These are phyloP conservation scores for Massarina eburnea DNA, from an alignment of 2,329 filamentous ascomycete species.

Conservation along the genomic window DNA sequence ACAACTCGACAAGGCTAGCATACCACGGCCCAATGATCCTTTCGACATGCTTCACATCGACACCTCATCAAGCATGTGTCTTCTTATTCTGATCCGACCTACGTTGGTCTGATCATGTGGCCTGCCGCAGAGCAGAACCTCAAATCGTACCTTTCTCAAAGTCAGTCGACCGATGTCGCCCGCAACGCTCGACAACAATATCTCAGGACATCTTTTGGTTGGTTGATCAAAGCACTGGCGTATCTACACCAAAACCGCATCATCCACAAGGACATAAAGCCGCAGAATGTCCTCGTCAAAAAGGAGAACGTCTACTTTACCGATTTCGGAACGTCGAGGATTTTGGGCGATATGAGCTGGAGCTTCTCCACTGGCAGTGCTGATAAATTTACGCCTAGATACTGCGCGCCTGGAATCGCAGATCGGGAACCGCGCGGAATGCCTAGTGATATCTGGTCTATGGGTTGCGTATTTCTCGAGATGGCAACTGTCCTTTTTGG, in stretches of 20 bases:
- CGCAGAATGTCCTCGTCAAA: constrained; percentile 31
- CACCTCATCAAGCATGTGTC: constrained; percentile 34
- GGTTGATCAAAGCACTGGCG: constrained; percentile 23
- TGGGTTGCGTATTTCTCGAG: constrained; percentile 20
- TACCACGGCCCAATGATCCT: too few species aligned
- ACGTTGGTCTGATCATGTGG: constrained; percentile 33
- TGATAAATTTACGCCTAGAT: constrained; percentile 14
- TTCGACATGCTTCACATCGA: too few species aligned
- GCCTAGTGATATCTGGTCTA: constrained; percentile 18
- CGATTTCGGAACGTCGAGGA: constrained; percentile 29
- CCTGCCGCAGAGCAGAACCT: constrained; percentile 24
- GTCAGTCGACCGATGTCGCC: too few species aligned
- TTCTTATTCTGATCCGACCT: constrained; percentile 32
- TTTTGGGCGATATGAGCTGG: constrained; percentile 13
- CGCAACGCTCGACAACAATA: not conserved
- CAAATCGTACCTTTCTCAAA: constrained; percentile 15
- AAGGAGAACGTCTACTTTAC: constrained; percentile 21
- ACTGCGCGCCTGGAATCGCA: constrained; percentile 20
- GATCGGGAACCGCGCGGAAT: constrained; percentile 12
- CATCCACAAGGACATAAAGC: constrained; percentile 37
- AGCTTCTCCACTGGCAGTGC: constrained; percentile 15
- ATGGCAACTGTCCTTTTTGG: constrained; percentile 18
- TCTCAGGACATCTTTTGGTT: constrained; percentile 29
- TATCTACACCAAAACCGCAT: constrained; percentile 27
- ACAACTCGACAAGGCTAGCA: too few species aligned